Conservation (phyloP, 176 grass and related monocot species). For the Luzula sylvatica region DNA sequence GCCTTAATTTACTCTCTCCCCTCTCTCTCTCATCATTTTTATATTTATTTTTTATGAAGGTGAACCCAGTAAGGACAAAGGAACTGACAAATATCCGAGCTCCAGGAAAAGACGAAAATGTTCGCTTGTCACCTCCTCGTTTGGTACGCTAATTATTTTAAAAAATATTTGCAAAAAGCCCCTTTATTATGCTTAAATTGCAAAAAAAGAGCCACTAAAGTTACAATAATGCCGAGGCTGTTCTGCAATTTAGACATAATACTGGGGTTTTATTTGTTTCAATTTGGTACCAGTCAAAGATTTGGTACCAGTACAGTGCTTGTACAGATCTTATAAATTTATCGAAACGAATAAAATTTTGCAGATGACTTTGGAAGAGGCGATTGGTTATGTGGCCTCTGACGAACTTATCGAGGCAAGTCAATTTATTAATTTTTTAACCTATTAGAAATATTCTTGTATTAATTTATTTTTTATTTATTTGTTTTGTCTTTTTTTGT, state of each 20-base stretch:
- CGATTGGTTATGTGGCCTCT: constrained; percentile 98
- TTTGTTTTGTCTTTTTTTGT: not conserved
- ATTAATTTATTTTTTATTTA: not conserved
- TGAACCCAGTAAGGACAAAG: constrained; percentile 97
- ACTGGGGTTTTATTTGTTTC: too few species aligned
- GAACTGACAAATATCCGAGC: constrained; percentile 91
- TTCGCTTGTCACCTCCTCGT: constrained; percentile 71
- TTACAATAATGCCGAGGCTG: not conserved
- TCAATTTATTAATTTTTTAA: constrained; percentile 2
- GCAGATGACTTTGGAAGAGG: constrained; percentile 95
- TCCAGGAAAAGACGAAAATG: constrained; percentile 95
- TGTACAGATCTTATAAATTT: not conserved
- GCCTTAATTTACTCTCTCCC: constrained; percentile 3
- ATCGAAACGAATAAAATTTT: constrained; percentile 18
- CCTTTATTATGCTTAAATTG: too few species aligned
- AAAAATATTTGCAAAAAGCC: not conserved
- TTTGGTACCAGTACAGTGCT: not conserved
- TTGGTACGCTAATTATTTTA: constrained; percentile 47
- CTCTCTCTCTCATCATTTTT: not conserved
- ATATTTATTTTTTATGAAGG: constrained; percentile 32
- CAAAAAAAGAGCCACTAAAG: not conserved
- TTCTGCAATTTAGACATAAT: too few species aligned
- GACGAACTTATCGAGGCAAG: constrained; percentile 98
- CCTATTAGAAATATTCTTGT: too few species aligned
- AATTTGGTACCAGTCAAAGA: not conserved